phyloP scores from a whole-genome alignment of 2,329 filamentous ascomycete genomes.

The Zalaria sp. region DNA sequence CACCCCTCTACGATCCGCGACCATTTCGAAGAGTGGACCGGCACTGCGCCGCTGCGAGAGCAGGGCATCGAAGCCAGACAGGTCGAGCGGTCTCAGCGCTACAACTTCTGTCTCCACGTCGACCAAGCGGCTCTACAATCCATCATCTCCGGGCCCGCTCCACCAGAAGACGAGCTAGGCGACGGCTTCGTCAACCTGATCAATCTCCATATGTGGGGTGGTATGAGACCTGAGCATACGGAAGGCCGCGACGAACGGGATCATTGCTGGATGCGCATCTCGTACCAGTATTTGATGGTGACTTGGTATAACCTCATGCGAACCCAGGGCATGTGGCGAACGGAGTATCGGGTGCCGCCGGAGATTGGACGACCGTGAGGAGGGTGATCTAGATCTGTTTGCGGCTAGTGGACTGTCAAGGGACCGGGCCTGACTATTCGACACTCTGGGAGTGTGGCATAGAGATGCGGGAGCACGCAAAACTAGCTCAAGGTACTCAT shows the following conservation, averaged over 20 bases:
- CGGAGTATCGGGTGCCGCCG: constrained; percentile 2
- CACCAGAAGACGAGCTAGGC: neutral
- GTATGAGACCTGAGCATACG: constrained; percentile 3
- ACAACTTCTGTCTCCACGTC: constrained; percentile 8
- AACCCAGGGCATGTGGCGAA: constrained; percentile 2
- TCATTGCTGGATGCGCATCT: constrained; percentile 5
- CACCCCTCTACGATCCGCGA: constrained; percentile 4
- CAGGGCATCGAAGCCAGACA: constrained; percentile 3
- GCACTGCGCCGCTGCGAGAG: constrained; percentile 3
- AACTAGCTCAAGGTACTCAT: no score
- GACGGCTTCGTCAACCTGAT: constrained; percentile 3
- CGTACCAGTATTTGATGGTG: constrained; percentile 2
- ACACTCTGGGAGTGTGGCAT: no score
- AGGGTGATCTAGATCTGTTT: no score
- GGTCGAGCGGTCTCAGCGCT: constrained; percentile 5
- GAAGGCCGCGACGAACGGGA: constrained; percentile 1
- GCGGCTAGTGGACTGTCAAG: no score
- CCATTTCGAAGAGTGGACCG: constrained; percentile 7
- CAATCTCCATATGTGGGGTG: neutral
- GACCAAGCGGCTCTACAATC: constrained; percentile 6
- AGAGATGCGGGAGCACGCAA: no score
- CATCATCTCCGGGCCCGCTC: constrained; percentile 1
- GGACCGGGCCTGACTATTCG: no score
- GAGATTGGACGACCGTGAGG: neutral
- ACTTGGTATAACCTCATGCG: constrained; percentile 3